Evolutionary conservation across 23 red algal species (phyloP).

Genomic region (Gracilaria domingensis): DNA sequence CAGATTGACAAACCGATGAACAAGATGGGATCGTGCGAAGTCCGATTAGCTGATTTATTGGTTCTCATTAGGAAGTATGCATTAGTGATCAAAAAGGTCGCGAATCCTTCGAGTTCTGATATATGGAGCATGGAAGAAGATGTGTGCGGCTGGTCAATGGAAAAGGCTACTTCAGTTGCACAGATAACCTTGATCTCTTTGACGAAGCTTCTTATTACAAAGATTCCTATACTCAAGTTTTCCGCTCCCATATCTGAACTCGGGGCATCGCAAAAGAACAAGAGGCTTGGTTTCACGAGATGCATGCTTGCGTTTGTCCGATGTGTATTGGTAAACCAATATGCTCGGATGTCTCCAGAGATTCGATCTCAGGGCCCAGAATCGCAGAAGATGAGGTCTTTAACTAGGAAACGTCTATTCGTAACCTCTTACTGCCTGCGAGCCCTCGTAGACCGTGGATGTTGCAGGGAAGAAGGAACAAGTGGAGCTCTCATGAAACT

Average conservation of each 20-base stretch:
- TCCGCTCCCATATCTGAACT: slow-evolving; percentile 47
- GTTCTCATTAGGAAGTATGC: slow-evolving; percentile 63
- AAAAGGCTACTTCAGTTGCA: slow-evolving; percentile 33
- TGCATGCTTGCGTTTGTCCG: slow-evolving; percentile 68
- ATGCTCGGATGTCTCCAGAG: slow-evolving; percentile 6
- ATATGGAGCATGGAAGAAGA: slow-evolving; percentile 38
- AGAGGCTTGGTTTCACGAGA: slow-evolving; percentile 68
- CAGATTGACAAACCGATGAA: neutral
- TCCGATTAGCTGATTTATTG: slow-evolving; percentile 47
- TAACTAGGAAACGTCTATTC: slow-evolving; percentile 37
- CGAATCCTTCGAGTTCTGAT: slow-evolving; percentile 30
- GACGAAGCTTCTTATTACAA: slow-evolving; percentile 58
- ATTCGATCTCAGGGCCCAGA: neutral
- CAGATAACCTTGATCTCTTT: slow-evolving; percentile 63
- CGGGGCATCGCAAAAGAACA: slow-evolving; percentile 67
- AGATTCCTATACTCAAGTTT: slow-evolving; percentile 57
- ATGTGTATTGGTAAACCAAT: slow-evolving; percentile 34
- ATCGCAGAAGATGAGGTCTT: neutral
- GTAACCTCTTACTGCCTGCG: slow-evolving; percentile 30
- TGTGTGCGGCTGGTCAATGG: slow-evolving; percentile 64
- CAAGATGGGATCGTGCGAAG: slow-evolving; percentile 30
- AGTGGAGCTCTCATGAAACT: slow-evolving; percentile 79
- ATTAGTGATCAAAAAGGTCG: slow-evolving; percentile 51
- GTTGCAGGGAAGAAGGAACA: slow-evolving; percentile 74
- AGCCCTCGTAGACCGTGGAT: slow-evolving; percentile 63